Evolutionary conservation across 2,329 filamentous ascomycete genomes (phyloP), one percentile per base, ranked within the genome.

Genomic region (Alternaria sp.): DNA sequence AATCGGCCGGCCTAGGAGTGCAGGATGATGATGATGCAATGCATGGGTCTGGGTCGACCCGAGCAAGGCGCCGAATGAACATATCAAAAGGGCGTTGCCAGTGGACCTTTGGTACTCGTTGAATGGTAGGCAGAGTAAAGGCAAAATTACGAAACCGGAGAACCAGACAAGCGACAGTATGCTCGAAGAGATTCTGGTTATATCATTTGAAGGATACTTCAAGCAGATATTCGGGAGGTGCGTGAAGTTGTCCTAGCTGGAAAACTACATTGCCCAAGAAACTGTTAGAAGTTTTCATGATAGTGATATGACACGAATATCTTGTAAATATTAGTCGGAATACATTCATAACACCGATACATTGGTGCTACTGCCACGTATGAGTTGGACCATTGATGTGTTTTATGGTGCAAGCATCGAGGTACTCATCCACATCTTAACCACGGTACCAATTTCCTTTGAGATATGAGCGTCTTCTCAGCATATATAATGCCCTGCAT

Each of bases 101-200:
- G 56, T 62, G 32, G 54, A 54, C 32, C 59, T 60, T 27, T 60
- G 62, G 59, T 66, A 58, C n/a, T 12, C 58, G 36, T 51, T 60
- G 8, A 61, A 65, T n/a, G 60, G 60, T 1, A 49, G 30, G 34
- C 50, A 63, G 12, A 54, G 60, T 10, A 46, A 52, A 44, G 60
- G 60, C 9, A 56, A 56, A 28, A 57, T 54, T 16, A 6, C 61
- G 25, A 53, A 57, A 30, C 52, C 44, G 16, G 27, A 54, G 57
- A 43, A 6, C 12, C 40, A 25, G 12, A 43, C 25, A 2, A 20
- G 4, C 3, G 22, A 43, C 25, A 5, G 10, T 25, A 5, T 16
- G 11, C 16, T 43, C 6, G 12, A 43, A 5, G 20, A 20, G 5
- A 5, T 9, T 3, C 16, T 12, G 20, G 12, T 4, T 20, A 9